These are phyloP conservation scores for Vitis hybrid DNA, from an alignment of 177 flowering plant genomes.

Conservation along the genomic window DNA sequence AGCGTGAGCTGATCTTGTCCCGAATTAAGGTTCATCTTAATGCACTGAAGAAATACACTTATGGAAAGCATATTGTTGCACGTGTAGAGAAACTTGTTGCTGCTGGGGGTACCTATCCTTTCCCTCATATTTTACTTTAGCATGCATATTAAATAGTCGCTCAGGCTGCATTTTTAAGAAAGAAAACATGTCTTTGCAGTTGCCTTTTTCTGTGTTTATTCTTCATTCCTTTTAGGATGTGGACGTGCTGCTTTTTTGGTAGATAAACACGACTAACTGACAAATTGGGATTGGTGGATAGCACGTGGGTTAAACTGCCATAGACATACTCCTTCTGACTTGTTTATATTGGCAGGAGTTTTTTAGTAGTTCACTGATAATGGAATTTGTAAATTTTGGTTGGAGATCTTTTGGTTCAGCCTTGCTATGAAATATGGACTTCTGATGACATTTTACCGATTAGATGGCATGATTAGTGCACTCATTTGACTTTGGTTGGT, in stretches of 20 bases:
- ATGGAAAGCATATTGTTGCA: constrained; percentile 98
- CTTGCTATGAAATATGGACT: background rate
- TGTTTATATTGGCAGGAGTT: background rate
- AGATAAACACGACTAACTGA: background rate
- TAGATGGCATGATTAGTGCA: background rate
- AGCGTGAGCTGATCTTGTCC: constrained; percentile 84
- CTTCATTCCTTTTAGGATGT: too few relatives aligned
- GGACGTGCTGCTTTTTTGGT: background rate
- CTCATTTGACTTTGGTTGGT: too few relatives aligned
- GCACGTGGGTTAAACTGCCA: background rate
- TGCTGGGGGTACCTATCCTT: constrained; percentile 77
- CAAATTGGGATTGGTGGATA: background rate
- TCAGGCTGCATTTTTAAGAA: background rate
- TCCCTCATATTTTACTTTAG: background rate
- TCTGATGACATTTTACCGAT: background rate
- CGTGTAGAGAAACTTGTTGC: constrained; percentile 99
- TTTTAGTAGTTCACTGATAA: too few relatives aligned
- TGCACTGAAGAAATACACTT: constrained; percentile 98
- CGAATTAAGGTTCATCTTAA: constrained; percentile 93
- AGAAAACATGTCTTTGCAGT: too few relatives aligned
- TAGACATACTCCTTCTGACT: background rate
- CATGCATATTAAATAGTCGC: background rate
- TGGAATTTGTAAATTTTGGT: too few relatives aligned
- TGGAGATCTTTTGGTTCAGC: background rate
- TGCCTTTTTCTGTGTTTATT: too few relatives aligned